Evolutionary conservation across 1,284 basidiomycete genomes (phyloP), one percentile per base, ranked within the genome.

Genomic region (Ganoderma meredithae): DNA sequence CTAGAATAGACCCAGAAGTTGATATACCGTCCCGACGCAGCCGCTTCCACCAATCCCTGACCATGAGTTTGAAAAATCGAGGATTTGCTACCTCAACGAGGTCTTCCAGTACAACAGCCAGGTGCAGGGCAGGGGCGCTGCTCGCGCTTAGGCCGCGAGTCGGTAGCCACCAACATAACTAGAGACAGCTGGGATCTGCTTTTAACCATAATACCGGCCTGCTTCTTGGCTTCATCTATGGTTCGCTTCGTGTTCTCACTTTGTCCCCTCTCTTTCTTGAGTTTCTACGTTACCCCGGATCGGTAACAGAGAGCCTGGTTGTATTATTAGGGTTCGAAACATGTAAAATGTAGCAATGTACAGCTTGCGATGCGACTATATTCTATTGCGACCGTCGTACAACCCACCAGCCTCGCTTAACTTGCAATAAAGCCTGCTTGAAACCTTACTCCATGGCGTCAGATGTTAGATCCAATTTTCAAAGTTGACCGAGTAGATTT

Each of bases 401-500:
- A 53, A 13, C 15, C 15, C 8, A 15, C 7, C 15, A 7, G 27
- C 27, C 13, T 1, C 15, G 31, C 8, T 31, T 19, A 7, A 7
- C 25, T 17, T 10, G 27, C 52, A 36, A 58, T 33, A 22, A 19
- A 58, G 33, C 15, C 33, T 36, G 17, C 55, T 36, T 36, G 33
- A 5, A 56, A n/a, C 55, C 13, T 41, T 58, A 49, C 7, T 10
- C 22, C 13, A 27, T 39, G 7, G 36, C 22, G n/a, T 1, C 25
- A 9, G 1, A 4, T 25, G 40, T 59, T 53, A 67, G 15, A 65
- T 64, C 70, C 71, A 72, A n/a, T 72, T 72, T 63, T 70, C 71
- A 58, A 72, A 72, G 52, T 55, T 66, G 27, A 72, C 66, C 4
- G 68, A 68, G 44, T 61, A 55, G 3, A 68, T 65, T 62, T 64